A percentile compares a stretch with the other conserved stretches of the same genome.
Evolutionary conservation across 2,329 filamentous ascomycete genomes (phyloP).

Genomic region (Ceratocystis alfenasii): DNA sequence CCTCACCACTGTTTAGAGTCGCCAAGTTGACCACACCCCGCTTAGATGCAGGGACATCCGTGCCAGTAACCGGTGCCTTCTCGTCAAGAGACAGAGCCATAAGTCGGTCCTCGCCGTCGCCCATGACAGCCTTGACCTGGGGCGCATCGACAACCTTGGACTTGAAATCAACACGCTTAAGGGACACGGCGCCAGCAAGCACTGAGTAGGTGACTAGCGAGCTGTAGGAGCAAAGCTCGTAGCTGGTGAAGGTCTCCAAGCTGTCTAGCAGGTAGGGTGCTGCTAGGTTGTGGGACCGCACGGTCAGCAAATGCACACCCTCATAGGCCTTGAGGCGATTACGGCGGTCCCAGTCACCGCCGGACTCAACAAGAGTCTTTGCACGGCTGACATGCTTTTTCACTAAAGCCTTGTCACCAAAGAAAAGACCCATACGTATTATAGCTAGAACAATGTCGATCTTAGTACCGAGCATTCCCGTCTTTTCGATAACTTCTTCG

Average conservation of each 20-base stretch:
- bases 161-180: conserved; percentile 98
- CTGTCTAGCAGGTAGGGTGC: conserved; percentile 92
- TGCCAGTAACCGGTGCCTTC: conserved; percentile 51
- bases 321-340: conserved; percentile 99
- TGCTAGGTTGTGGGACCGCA: conserved; percentile 78
- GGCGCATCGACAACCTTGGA: conserved; percentile 96
- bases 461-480: conserved; percentile 89
- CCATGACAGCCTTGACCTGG: conserved; percentile 94
- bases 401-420: conserved; percentile 79
- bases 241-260: conserved; percentile 94
- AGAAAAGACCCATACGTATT: conserved; percentile 91
- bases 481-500: conserved; percentile 92
- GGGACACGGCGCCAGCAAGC: conserved; percentile 80
- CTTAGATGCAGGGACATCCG: conserved; percentile 22
- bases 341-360: conserved; percentile 95
- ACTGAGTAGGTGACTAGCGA: conserved; percentile 91
- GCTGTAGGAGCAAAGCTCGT: conserved; percentile 96
- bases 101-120: conserved; percentile 77
- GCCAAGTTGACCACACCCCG: conserved; percentile 75
- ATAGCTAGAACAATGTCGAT: conserved; percentile 95
- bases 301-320: conserved; percentile 81
- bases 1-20: conserved; percentile 57
- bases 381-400: conserved; percentile 91
- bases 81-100: conserved; percentile 67
- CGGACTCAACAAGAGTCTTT: conserved; percentile 79